Conservation (phyloP, 805 yeast species). For the Jamesozyma gamospora region DNA sequence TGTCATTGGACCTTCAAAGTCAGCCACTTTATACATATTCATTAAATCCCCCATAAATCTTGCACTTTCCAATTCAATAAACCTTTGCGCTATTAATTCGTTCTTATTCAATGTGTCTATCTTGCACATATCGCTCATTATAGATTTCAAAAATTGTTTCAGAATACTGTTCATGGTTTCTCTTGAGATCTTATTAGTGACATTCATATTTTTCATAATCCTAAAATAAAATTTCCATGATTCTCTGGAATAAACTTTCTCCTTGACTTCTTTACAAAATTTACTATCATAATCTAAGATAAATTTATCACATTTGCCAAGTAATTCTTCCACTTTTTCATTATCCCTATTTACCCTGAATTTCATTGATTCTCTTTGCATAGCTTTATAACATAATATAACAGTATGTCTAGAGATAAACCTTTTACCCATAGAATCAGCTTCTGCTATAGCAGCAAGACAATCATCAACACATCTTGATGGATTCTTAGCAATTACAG, state of each 20-base stretch:
- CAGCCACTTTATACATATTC: slow-evolving; percentile 7
- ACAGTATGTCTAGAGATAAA: slow-evolving; percentile 11
- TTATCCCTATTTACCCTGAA: slow-evolving; percentile 7
- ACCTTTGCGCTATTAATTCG: slow-evolving; percentile 9
- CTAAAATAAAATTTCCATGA: slow-evolving; percentile 22
- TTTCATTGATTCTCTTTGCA: slow-evolving; percentile 18
- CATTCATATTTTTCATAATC: slow-evolving; percentile 12
- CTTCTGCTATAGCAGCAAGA: slow-evolving; percentile 7
- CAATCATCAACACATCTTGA: slow-evolving; percentile 12
- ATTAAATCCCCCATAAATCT: slow-evolving; percentile 15
- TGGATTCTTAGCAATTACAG: slow-evolving; percentile 9
- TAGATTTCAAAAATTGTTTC: slow-evolving; percentile 14
- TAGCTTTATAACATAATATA: slow-evolving; percentile 19
- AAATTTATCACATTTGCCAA: slow-evolving; percentile 11
- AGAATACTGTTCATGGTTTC: slow-evolving; percentile 6
- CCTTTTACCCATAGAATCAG: slow-evolving; percentile 7
- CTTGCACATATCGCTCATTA: slow-evolving; percentile 9
- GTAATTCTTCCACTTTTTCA: slow-evolving; percentile 5
- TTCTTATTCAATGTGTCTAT: background rate
- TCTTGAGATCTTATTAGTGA: slow-evolving; percentile 6
- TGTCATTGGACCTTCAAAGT: slow-evolving; percentile 1
- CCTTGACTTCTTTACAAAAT: slow-evolving; percentile 6
- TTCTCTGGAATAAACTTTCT: slow-evolving; percentile 11
- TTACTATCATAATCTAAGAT: slow-evolving; percentile 13
- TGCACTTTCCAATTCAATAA: slow-evolving; percentile 18